phyloP scores from a whole-genome alignment of 75 land plant species.

The Selaginella moellendorffii region DNA sequence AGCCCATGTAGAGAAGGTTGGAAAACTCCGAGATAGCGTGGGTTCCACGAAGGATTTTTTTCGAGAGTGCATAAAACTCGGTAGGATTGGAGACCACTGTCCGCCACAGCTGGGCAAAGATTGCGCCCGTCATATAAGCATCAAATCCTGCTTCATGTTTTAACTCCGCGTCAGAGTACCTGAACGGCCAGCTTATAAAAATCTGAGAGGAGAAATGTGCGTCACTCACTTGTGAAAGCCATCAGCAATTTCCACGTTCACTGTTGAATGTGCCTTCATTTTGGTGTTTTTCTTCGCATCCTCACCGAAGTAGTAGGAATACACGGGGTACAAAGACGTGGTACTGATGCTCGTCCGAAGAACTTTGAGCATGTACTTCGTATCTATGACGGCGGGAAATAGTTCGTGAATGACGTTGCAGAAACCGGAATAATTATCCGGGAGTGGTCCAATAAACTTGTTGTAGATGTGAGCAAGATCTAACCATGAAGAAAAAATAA shows the following conservation, averaged over 20 bases:
- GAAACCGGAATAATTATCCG: slow-evolving; percentile 45
- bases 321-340: slow-evolving; percentile 63
- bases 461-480: slow-evolving; percentile 70
- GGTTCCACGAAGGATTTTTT: slow-evolving; percentile 25
- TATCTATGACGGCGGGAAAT: slow-evolving; percentile 73
- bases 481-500: slow-evolving; percentile 14
- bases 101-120: slow-evolving; percentile 10
- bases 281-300: background rate
- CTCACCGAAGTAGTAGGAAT: slow-evolving; percentile 28
- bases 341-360: slow-evolving; percentile 33
- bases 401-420: slow-evolving; percentile 31
- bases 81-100: background rate
- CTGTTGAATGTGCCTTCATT: slow-evolving; percentile 3
- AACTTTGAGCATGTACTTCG: slow-evolving; percentile 60
- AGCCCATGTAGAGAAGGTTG: slow-evolving; percentile 51
- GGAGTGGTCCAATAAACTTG: slow-evolving; percentile 67
- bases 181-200: background rate
- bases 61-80: background rate
- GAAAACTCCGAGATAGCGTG: slow-evolving; percentile 14
- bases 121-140: slow-evolving; percentile 36
- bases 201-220: too few species aligned
- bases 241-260: slow-evolving; percentile 13
- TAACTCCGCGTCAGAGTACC: slow-evolving; percentile 31
- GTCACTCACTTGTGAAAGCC: slow-evolving; percentile 15
- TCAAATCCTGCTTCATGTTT: slow-evolving; percentile 98